Conservation (phyloP, 345 rosid species). For the Pistacia atlantica region DNA sequence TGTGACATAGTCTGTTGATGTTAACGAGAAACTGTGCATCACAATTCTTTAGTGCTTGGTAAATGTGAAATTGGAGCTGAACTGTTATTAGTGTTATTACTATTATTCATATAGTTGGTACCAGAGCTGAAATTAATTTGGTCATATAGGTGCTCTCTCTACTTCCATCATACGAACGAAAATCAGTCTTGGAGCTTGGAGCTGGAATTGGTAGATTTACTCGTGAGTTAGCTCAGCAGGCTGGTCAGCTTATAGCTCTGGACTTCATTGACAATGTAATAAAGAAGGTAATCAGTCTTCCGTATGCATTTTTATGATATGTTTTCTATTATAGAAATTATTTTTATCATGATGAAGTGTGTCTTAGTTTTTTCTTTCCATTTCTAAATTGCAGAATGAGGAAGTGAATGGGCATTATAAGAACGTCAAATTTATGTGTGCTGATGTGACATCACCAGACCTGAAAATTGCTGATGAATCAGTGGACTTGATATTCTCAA, state of each 20-base stretch:
- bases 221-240: conserved; percentile 78
- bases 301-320: conserved; percentile 10
- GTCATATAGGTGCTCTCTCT: conserved; percentile 68
- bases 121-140: background rate
- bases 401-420: conserved; percentile 71
- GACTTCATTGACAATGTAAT: conserved; percentile 86
- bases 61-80: too few relatives aligned
- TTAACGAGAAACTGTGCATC: too few relatives aligned
- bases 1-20: too few relatives aligned
- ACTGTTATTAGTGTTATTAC: too few relatives aligned
- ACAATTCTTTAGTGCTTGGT: too few relatives aligned
- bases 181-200: conserved; percentile 81
- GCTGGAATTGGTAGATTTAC: conserved; percentile 99
- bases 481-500: conserved; percentile 81
- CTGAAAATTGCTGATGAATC: conserved; percentile 64
- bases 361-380: conserved; percentile 15
- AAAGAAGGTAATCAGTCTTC: conserved; percentile 60
- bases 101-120: background rate
- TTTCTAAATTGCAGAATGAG: conserved; percentile 59
- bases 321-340: background rate
- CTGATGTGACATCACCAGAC: conserved; percentile 83
- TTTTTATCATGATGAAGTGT: background rate
- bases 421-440: conserved; percentile 81
- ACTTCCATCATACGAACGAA: conserved; percentile 78
- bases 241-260: conserved; percentile 70